Conservation (phyloP, 352 stramenopile genomes). For the Phytophthora palmivora region DNA sequence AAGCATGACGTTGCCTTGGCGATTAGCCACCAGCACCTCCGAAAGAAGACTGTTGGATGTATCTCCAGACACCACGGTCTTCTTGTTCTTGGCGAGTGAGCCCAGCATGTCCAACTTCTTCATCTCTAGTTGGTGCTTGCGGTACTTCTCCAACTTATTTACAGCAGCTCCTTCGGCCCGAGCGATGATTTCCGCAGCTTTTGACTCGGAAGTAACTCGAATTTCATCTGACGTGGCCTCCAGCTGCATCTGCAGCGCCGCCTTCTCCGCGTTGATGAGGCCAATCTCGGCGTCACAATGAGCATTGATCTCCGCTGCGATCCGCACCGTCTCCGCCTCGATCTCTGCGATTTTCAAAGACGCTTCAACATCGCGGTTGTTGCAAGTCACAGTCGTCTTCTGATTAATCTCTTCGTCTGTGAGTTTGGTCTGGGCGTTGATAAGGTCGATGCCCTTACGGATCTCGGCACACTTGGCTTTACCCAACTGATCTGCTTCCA, state of each 20-base stretch:
- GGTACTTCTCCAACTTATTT: constrained; percentile 51
- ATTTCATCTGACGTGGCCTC: constrained; percentile 45
- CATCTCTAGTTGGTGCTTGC: constrained; percentile 47
- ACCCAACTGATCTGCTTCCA: constrained; percentile 70
- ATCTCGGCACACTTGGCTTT: constrained; percentile 61
- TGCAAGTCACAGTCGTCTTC: constrained; percentile 49
- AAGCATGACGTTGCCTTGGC: constrained; percentile 52
- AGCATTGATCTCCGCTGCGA: constrained; percentile 47
- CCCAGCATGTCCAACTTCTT: constrained; percentile 48
- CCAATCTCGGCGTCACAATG: constrained; percentile 50
- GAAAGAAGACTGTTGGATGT: constrained; percentile 59
- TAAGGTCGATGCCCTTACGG: constrained; percentile 59
- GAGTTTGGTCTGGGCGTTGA: constrained; percentile 47
- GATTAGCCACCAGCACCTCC: constrained; percentile 53
- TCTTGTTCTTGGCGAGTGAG: constrained; percentile 48
- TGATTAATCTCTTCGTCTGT: constrained; percentile 50
- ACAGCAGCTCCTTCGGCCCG: constrained; percentile 45
- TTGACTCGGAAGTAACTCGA: constrained; percentile 33
- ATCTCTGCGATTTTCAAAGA: constrained; percentile 53
- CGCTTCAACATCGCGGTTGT: constrained; percentile 48
- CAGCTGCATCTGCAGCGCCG: constrained; percentile 46
- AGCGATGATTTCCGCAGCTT: constrained; percentile 48
- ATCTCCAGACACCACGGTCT: constrained; percentile 51
- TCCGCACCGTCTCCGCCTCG: constrained; percentile 51
- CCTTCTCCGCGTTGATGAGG: constrained; percentile 46